Percentiles rank a stretch among this genome's conserved stretches.
Evolutionary conservation across 306 rosid species (phyloP).

Genomic region (Cucumis hystrix): DNA sequence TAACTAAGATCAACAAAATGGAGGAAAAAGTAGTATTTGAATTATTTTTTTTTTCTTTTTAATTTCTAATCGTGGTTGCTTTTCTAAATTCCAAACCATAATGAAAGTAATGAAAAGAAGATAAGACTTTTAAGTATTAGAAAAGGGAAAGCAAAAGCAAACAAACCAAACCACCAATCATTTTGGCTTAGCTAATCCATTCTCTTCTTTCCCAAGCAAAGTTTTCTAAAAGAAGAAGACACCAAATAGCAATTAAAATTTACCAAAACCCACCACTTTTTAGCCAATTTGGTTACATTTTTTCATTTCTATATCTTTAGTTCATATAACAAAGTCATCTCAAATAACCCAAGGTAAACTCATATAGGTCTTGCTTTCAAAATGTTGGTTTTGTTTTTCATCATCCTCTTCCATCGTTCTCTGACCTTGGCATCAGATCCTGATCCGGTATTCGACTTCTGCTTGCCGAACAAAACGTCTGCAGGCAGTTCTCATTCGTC

Average conservation of each 20-base stretch:
- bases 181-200: constrained; percentile 19
- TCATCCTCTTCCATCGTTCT: constrained; percentile 20
- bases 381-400: constrained; percentile 4
- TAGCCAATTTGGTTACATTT: neutral
- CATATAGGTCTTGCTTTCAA: constrained; percentile 1
- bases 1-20: too few relatives aligned
- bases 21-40: too few relatives aligned
- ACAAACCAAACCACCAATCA: constrained; percentile 10
- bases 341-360: neutral
- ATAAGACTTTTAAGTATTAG: neutral
- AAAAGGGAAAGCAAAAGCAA: constrained; percentile 11
- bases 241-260: constrained; percentile 2
- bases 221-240: neutral
- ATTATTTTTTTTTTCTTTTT: too few relatives aligned
- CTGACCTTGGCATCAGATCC: constrained; percentile 60
- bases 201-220: constrained; percentile 25
- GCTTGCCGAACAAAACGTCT: constrained; percentile 31
- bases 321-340: neutral
- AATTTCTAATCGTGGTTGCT: neutral
- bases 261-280: neutral
- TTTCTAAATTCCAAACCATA: neutral
- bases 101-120: neutral
- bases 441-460: constrained; percentile 76
- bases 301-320: neutral
- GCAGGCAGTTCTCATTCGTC: constrained; percentile 13